Percentiles rank a stretch among this genome's conserved stretches.
Conservation (phyloP, 2,329 filamentous ascomycete species). For the Fusarium floridanum region DNA sequence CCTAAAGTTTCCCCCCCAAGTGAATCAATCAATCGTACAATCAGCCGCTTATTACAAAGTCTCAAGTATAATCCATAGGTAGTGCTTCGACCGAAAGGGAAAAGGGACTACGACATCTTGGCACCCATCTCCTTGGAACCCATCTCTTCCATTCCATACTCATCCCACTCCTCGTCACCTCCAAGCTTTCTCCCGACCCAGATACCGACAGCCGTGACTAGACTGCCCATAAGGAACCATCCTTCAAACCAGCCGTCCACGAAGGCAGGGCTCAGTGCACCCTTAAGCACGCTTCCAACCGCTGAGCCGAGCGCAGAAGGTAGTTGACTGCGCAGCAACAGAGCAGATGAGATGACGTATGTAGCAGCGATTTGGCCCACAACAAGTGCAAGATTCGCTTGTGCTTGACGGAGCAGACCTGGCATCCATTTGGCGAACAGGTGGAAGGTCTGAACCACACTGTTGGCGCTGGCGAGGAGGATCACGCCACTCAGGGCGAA, state of each 20-base stretch:
- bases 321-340: slow-evolving; percentile 83
- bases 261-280: slow-evolving; percentile 73
- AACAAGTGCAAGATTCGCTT: slow-evolving; percentile 82
- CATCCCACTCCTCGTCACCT: slow-evolving; percentile 70
- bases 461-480: slow-evolving; percentile 83
- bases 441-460: slow-evolving; percentile 86
- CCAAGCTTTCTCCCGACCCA: slow-evolving; percentile 76
- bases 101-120: slow-evolving; percentile 66
- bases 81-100: slow-evolving; percentile 6
- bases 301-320: slow-evolving; percentile 82
- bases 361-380: slow-evolving; percentile 86
- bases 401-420: slow-evolving; percentile 76
- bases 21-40: slow-evolving; percentile 18
- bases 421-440: slow-evolving; percentile 83
- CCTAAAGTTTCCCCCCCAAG: slow-evolving; percentile 10
- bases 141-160: slow-evolving; percentile 75
- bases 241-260: slow-evolving; percentile 86
- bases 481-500: slow-evolving; percentile 88
- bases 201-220: slow-evolving; percentile 76
- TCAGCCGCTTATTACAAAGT: slow-evolving; percentile 22
- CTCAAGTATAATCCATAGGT: slow-evolving; percentile 21
- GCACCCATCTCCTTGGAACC: slow-evolving; percentile 73
- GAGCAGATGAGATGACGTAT: slow-evolving; percentile 84
- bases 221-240: slow-evolving; percentile 81
- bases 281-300: slow-evolving; percentile 82